Evolutionary conservation across 352 stramenopile genomes (phyloP), one percentile per base, ranked within the genome.

Genomic region (Pythium coloratum): DNA sequence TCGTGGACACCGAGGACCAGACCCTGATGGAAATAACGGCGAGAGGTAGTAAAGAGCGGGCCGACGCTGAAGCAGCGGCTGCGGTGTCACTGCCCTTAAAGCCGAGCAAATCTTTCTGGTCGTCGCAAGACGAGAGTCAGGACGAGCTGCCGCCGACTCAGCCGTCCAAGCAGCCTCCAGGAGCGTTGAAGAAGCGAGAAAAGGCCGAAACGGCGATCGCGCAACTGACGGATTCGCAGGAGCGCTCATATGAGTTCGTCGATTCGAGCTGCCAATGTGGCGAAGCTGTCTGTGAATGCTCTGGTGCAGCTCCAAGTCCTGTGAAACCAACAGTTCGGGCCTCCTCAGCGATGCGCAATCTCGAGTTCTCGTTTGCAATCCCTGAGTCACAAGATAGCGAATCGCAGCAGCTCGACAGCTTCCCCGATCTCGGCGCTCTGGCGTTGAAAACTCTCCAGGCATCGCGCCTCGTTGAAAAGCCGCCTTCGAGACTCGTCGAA

Each of bases 361-460:
- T 91, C 44, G 75, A 90, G 51, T 86, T 91, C 55, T 84, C 82
- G 5, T 90, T 90, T 64, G 70, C 81, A 6, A 78, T 78, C 51
- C 81, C 80, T 3, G 73, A 83, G 20, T 90, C 84, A 5, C 76
- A 90, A 54, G 82, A 90, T 12, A 77, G 66, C 18, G 71, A 90
- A 30, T 76, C 74, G 3, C 66, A 86, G 32, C 42, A 70, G 1
- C 54, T 74, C 33, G 73, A 77, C 49, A 88, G 67, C 59, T 20
- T 78, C 38, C 70, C 74, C 9, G 77, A 81, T 61, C 46, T 75
- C n/a, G 49, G 50, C 8, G 44, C 69, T 7, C 46, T 78, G 34
- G 72, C 73, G 1, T 65, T 77, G 2, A 83, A 80, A 36, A 70
- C 66, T 7, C 42, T 77, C 36, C 33, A 70, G 51, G 62, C 53